Evolutionary conservation across 23 red algal genomes (phyloP).

Genomic region (Porphyridium purpureum): DNA sequence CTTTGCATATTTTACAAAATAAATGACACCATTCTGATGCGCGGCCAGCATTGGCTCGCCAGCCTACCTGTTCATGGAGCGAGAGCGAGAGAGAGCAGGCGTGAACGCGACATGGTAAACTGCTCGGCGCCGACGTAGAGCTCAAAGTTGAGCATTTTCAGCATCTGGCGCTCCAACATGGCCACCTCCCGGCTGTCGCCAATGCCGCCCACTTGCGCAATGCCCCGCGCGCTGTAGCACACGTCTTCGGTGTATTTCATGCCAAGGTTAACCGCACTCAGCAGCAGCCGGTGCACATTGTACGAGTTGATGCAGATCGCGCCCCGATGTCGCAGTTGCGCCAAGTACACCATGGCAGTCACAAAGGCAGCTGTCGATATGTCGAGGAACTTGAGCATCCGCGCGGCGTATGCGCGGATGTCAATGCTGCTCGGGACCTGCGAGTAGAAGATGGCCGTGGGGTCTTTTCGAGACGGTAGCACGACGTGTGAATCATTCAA

Average conservation of each 20-base stretch:
- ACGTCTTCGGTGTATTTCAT: background rate
- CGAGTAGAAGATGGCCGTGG: too few species aligned
- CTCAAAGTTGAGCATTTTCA: background rate
- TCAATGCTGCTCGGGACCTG: too few species aligned
- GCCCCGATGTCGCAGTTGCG: background rate
- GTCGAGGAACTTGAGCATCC: background rate
- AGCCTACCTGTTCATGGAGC: too few species aligned
- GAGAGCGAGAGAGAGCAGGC: too few species aligned
- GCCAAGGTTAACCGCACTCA: background rate
- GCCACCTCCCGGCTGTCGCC: background rate
- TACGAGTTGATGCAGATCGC: background rate
- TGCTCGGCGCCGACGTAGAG: background rate
- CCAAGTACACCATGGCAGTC: background rate
- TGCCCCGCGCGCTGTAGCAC: background rate
- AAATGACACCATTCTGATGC: too few species aligned
- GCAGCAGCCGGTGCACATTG: background rate
- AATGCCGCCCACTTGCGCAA: background rate
- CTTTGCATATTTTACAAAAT: too few species aligned
- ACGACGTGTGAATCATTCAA: too few species aligned
- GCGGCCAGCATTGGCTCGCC: too few species aligned
- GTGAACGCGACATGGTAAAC: too few species aligned
- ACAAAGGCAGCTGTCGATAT: background rate
- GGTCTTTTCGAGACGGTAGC: too few species aligned
- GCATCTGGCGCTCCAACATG: background rate
- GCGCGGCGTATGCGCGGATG: background rate